phyloP scores from a whole-genome alignment of 2,329 filamentous ascomycete species.

The Calonectria honghensis region DNA sequence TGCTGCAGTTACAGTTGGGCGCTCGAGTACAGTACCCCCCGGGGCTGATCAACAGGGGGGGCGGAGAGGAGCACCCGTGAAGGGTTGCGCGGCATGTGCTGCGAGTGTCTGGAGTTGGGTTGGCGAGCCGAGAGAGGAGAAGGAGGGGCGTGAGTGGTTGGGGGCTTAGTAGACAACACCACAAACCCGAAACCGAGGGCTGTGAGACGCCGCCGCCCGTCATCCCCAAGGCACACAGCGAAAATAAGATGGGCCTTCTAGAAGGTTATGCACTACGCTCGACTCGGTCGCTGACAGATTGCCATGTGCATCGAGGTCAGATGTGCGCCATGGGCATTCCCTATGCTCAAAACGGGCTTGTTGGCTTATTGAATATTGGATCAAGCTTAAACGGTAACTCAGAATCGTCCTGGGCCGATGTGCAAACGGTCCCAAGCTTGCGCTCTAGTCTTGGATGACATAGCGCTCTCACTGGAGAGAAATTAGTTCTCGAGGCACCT shows the following conservation, averaged over 20 bases:
- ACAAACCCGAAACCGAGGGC: slow-evolving; percentile 28
- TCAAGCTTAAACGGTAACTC: slow-evolving; percentile 16
- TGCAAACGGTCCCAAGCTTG: slow-evolving; percentile 10
- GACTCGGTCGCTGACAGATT: slow-evolving; percentile 5
- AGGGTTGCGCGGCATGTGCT: slow-evolving; percentile 17
- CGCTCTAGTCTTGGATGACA: background rate
- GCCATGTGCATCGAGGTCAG: slow-evolving; percentile 24
- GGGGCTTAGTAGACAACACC: slow-evolving; percentile 16
- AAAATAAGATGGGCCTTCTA: slow-evolving; percentile 16
- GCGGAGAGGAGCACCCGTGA: background rate
- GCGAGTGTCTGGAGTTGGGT: background rate
- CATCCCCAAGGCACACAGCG: slow-evolving; percentile 15
- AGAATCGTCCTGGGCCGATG: background rate
- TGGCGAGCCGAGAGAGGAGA: background rate
- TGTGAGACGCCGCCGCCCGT: slow-evolving; percentile 20
- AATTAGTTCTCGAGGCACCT: background rate
- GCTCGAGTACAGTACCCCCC: background rate
- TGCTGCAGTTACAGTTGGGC: background rate
- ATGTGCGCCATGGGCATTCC: background rate
- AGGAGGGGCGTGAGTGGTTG: background rate
- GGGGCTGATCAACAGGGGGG: slow-evolving; percentile 23
- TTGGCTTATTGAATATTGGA: slow-evolving; percentile 31
- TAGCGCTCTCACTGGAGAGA: background rate
- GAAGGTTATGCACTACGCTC: slow-evolving; percentile 30
- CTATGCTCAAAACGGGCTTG: background rate